Evolutionary conservation across 1,284 basidiomycete genomes (phyloP), one percentile per base, ranked within the genome.

Genomic region (Dichomitus squalens): DNA sequence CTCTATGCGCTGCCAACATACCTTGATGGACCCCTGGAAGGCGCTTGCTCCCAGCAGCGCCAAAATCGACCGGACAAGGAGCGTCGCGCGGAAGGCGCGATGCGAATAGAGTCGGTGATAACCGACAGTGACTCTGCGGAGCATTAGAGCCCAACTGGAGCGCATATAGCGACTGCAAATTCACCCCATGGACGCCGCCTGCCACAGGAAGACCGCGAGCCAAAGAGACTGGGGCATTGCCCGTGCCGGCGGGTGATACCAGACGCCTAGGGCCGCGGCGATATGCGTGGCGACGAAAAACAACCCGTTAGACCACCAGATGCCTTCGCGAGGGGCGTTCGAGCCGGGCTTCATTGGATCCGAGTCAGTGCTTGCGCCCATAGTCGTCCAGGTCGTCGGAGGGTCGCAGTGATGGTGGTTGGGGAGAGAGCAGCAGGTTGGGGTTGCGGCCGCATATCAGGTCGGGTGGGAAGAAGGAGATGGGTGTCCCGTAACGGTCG

Each of bases 91-190:
- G 70, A 90, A 92, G 0, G 88, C 80, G 2, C 82, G 79, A 67
- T 92, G 90, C 3, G 88, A 89, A 75, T 89, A 92, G 20, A 92
- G 73, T 25, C 90, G 79, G 67, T 92, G 90, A 69, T 92, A 92
- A 2, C 90, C 90, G 66, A 88, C 78, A 0, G 87, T 89, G 52
- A 90, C 84, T 0, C 87, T 87, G 60, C 33, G 33, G 2, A 29
- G 33, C 35, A 41, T 25, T 39, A 52, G 25, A 23, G 23, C 51
- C 47, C 53, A 53, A 55, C 57, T 34, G n/a, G 18, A 33, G 29
- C 18, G 29, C 25, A 27, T 18, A 38, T 36, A 55, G 35, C 34
- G 23, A 31, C 31, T 33, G 36, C 21, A 14, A 21, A 70, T 79
- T 68, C 64, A 86, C 88, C 87, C 87, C 69, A 90, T 87, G 49